Evolutionary conservation across 768 basidiomycete species (phyloP).

Genomic region (Tephrocybe sp.): DNA sequence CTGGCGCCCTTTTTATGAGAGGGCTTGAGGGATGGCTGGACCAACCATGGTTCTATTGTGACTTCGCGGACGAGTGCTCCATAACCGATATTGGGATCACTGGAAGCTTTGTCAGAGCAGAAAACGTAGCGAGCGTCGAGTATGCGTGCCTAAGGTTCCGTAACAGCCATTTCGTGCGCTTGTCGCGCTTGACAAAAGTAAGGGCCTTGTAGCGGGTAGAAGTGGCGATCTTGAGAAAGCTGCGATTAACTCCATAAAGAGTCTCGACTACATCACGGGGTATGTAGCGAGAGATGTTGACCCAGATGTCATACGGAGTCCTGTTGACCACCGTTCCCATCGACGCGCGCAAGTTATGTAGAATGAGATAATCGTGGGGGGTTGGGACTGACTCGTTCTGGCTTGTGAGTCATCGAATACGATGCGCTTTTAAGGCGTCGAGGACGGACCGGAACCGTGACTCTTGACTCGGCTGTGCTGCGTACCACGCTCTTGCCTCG

Average conservation of each 20-base stretch:
- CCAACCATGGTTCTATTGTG: conserved; percentile 40
- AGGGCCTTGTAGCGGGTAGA: conserved; percentile 20
- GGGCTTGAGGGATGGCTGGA: conserved; percentile 33
- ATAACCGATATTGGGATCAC: conserved; percentile 26
- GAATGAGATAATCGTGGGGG: background rate
- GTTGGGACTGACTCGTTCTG: background rate
- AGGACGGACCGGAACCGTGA: background rate
- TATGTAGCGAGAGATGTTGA: conserved; percentile 18
- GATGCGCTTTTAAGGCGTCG: background rate
- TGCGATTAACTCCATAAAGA: conserved; percentile 22
- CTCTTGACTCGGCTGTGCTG: conserved; percentile 1
- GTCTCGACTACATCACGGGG: conserved; percentile 15
- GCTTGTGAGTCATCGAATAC: background rate
- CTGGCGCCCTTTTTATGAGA: conserved; percentile 28
- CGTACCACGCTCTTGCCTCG: conserved; percentile 2
- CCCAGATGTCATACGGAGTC: conserved; percentile 25
- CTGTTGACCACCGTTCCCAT: conserved; percentile 11
- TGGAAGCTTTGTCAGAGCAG: conserved; percentile 4
- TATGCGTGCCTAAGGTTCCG: conserved; percentile 20
- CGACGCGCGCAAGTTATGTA: background rate
- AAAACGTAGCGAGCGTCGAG: background rate
- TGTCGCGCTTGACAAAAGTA: conserved; percentile 20
- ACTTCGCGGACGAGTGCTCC: conserved; percentile 33
- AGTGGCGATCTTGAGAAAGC: conserved; percentile 20
- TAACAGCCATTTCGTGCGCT: conserved; percentile 21